Evolutionary conservation across 371 early-diverging fungal species (phyloP).

Genomic region (Rhizopus delemar): DNA sequence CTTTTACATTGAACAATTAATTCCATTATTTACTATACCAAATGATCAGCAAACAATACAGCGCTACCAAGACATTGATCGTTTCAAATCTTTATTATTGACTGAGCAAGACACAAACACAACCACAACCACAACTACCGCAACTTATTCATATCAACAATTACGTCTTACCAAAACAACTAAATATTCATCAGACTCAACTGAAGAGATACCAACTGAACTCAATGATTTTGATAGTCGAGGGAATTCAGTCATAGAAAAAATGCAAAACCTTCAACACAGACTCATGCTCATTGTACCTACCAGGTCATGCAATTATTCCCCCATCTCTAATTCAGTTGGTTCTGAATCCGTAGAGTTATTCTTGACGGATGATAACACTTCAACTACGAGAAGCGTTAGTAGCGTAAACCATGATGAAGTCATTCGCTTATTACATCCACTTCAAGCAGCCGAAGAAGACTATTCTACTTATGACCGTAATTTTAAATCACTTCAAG

Average conservation of each 20-base stretch:
- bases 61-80: slow-evolving; percentile 23
- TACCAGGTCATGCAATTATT: slow-evolving; percentile 30
- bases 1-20: slow-evolving; percentile 1
- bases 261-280: slow-evolving; percentile 35
- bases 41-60: slow-evolving; percentile 13
- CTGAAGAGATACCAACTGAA: slow-evolving; percentile 9
- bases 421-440: slow-evolving; percentile 31
- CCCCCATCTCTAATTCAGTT: slow-evolving; percentile 8
- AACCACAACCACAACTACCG: slow-evolving; percentile 26
- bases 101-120: background rate
- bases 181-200: slow-evolving; percentile 17
- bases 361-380: slow-evolving; percentile 25
- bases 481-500: slow-evolving; percentile 37
- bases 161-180: slow-evolving; percentile 41
- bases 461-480: slow-evolving; percentile 37
- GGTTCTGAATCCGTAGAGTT: slow-evolving; percentile 19
- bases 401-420: slow-evolving; percentile 14
- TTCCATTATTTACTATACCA: slow-evolving; percentile 13
- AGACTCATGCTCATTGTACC: slow-evolving; percentile 35
- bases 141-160: slow-evolving; percentile 41
- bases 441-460: slow-evolving; percentile 44
- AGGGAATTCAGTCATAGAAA: slow-evolving; percentile 27
- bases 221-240: slow-evolving; percentile 35
- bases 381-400: slow-evolving; percentile 7
- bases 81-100: slow-evolving; percentile 13